phyloP scores from a whole-genome alignment of 106 monocot species.

The Allium cepa region DNA sequence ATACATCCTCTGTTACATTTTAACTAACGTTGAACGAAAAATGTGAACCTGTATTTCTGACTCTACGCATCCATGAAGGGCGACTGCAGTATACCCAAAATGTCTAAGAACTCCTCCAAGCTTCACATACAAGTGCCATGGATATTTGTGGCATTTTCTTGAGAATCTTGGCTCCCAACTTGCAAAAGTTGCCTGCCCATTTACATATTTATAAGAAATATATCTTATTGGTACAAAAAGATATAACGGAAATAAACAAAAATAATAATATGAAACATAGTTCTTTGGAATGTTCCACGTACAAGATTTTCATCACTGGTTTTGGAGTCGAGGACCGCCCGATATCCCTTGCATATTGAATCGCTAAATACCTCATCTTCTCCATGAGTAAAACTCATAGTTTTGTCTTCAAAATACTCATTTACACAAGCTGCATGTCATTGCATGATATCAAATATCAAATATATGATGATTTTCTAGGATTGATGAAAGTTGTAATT shows the following conservation, averaged over 20 bases:
- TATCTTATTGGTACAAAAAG: not conserved
- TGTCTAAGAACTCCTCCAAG: conserved; percentile 53
- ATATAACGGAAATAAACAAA: too few species aligned
- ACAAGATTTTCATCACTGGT: conserved; percentile 15
- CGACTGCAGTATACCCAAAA: conserved; percentile 58
- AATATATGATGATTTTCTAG: not conserved
- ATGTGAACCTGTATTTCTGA: conserved; percentile 64
- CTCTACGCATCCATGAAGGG: conserved; percentile 70
- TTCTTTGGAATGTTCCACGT: not conserved
- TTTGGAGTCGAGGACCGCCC: conserved; percentile 15
- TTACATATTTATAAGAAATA: not conserved
- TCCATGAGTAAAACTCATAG: not conserved
- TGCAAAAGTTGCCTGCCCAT: conserved; percentile 49
- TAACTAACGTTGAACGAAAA: too few species aligned
- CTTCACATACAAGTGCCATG: conserved; percentile 74
- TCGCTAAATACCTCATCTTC: not conserved
- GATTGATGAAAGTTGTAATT: not conserved
- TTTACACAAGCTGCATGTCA: conserved; percentile 4
- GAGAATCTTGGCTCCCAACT: conserved; percentile 81
- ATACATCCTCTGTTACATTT: too few species aligned
- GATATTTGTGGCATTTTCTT: conserved; percentile 46
- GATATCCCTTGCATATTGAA: conserved; percentile 9
- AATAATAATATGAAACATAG: too few species aligned
- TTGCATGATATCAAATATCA: not conserved
- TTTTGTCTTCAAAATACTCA: conserved; percentile 12